phyloP scores from a whole-genome alignment of 1,139 yeast genomes.

The Protomyces inouyei region DNA sequence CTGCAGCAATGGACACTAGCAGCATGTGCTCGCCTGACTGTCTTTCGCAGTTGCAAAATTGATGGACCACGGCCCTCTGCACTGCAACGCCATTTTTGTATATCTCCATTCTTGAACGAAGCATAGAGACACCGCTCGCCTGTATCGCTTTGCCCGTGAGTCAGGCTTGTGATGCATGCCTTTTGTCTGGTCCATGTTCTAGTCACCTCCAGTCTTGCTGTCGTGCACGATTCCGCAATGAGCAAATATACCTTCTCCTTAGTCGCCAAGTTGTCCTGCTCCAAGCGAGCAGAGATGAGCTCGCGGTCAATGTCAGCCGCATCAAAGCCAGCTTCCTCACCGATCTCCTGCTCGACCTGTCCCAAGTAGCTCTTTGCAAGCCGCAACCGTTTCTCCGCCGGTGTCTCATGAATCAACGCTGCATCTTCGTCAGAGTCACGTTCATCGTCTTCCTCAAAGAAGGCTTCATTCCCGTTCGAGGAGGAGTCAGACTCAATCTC shows the following conservation, averaged over 20 bases:
- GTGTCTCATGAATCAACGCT: slow-evolving; percentile 68
- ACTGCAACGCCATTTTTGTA: slow-evolving; percentile 60
- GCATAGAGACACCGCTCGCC: slow-evolving; percentile 46
- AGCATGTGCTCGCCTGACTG: slow-evolving; percentile 51
- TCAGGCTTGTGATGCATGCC: slow-evolving; percentile 36
- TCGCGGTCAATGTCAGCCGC: slow-evolving; percentile 92
- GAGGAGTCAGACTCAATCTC: slow-evolving; percentile 2
- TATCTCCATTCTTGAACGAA: slow-evolving; percentile 72
- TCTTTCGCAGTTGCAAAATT: slow-evolving; percentile 49
- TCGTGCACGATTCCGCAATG: slow-evolving; percentile 1
- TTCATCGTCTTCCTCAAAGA: slow-evolving; percentile 35
- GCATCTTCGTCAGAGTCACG: slow-evolving; percentile 49
- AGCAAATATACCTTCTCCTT: slow-evolving; percentile 25
- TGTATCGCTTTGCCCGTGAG: slow-evolving; percentile 55
- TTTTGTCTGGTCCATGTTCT: slow-evolving; percentile 47
- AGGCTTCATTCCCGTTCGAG: slow-evolving; percentile 31
- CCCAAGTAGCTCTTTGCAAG: slow-evolving; percentile 89
- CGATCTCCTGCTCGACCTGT: slow-evolving; percentile 60
- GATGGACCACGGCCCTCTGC: slow-evolving; percentile 48
- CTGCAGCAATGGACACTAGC: slow-evolving; percentile 75
- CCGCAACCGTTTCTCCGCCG: slow-evolving; percentile 90
- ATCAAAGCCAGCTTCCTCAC: slow-evolving; percentile 62
- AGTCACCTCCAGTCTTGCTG: background rate
- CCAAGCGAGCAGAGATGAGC: slow-evolving; percentile 70
- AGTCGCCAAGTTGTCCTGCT: slow-evolving; percentile 60